Evolutionary conservation across 805 yeast species (phyloP).

Genomic region (Saturnispora serradocipensis): DNA sequence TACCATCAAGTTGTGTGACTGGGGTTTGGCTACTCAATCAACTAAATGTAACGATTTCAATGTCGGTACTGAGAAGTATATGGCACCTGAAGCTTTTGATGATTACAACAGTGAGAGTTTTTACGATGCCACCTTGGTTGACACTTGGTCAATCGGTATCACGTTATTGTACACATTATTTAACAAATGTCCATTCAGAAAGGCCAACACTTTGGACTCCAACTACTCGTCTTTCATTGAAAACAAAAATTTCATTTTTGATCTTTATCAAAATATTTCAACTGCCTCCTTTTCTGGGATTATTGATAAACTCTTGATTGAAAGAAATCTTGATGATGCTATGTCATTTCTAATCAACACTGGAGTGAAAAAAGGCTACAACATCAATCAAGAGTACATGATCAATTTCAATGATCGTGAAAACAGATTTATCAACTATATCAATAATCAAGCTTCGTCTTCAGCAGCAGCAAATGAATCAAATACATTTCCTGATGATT

Average conservation of each 20-base stretch:
- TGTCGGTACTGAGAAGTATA: constrained; percentile 52
- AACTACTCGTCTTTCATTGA: constrained; percentile 37
- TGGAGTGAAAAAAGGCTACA: constrained; percentile 31
- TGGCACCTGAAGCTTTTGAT: constrained; percentile 43
- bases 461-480: constrained; percentile 3
- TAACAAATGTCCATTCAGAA: constrained; percentile 45
- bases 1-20: constrained; percentile 56
- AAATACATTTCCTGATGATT: constrained; percentile 6
- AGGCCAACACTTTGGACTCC: constrained; percentile 30
- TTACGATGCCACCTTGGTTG: constrained; percentile 40
- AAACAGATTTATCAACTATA: constrained; percentile 9
- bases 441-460: constrained; percentile 8
- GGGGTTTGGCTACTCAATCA: constrained; percentile 53
- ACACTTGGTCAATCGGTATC: constrained; percentile 47
- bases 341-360: constrained; percentile 21
- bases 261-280: constrained; percentile 40
- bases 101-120: constrained; percentile 8
- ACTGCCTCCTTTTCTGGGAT: constrained; percentile 32
- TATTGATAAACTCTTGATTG: constrained; percentile 33
- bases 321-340: constrained; percentile 33
- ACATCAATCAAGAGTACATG: constrained; percentile 37
- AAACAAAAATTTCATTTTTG: constrained; percentile 35
- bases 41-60: constrained; percentile 27
- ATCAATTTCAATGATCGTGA: constrained; percentile 17
- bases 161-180: constrained; percentile 41